These are phyloP conservation scores for Rubia peregrina DNA, from an alignment of 305 asterid genomes.

Conservation along the genomic window DNA sequence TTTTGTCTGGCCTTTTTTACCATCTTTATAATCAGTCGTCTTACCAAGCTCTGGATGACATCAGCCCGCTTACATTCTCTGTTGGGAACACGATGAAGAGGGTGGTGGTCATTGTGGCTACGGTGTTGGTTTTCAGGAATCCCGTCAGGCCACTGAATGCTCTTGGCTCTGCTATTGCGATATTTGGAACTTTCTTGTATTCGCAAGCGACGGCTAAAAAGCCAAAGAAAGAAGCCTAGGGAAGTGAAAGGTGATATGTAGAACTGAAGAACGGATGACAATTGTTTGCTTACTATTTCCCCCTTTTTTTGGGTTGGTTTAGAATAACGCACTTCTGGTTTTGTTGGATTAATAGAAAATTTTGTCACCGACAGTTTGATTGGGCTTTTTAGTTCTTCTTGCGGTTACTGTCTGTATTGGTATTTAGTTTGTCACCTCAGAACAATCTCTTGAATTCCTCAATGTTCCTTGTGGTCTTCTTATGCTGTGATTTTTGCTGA, in stretches of 20 bases:
- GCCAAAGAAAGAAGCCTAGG: constrained; percentile 21
- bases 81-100: constrained; percentile 32
- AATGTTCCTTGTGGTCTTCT: neutral
- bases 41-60: constrained; percentile 30
- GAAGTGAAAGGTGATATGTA: neutral
- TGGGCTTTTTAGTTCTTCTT: neutral
- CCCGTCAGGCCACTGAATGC: constrained; percentile 31
- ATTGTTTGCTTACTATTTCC: neutral
- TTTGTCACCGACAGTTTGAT: neutral
- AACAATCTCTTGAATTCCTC: neutral
- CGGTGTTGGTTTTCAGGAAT: constrained; percentile 25
- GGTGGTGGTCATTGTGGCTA: constrained; percentile 31
- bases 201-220: constrained; percentile 23
- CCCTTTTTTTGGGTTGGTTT: neutral
- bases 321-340: neutral
- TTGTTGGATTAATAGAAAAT: neutral
- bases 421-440: neutral
- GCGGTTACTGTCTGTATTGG: neutral
- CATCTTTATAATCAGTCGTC: constrained; percentile 27
- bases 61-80: constrained; percentile 27
- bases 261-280: neutral
- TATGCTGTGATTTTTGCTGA: neutral
- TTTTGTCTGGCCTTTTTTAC: constrained; percentile 24
- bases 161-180: constrained; percentile 29
- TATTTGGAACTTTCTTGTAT: constrained; percentile 27